Evolutionary conservation across 768 basidiomycete species (phyloP), one percentile per base, ranked within the genome.

Genomic region (Lactarius hengduanensis): DNA sequence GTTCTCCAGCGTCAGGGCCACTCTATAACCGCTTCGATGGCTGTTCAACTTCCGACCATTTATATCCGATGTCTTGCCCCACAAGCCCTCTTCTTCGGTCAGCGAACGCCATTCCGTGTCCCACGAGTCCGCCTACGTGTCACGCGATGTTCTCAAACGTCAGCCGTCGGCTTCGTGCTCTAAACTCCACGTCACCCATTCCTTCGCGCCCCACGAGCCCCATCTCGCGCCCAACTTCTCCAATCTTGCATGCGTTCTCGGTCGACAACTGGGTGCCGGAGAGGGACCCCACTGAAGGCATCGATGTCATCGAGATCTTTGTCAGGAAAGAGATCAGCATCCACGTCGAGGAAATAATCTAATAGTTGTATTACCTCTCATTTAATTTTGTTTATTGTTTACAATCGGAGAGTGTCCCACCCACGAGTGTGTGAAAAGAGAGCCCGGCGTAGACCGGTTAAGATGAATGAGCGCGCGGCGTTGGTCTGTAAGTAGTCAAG

Each of bases 271-370:
- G 57, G 66, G 10, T 32, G 1, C 50, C 57, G 9, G 66, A 63
- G 13, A 54, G 18, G 41, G 66, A 67, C 30, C 66, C 66, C 2
- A 67, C 66, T 18, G 62, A 59, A 34, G 53, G 62, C 3, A 67
- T 67, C 34, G 62, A 63, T 16, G 43, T 59, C 30, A 67, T 67
- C 41, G 62, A 67, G 20, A 67, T 67, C 11, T 28, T 59, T 57
- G 66, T 67, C 53, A 67, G 53, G 53, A 63, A 54, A 18, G 62
- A 63, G 53, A 55, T 59, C 34, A 63, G 50, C 47, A 15, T 63
- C 30, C 15, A 43, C 57, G 5, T 66, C 55, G 65, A 66, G 26
- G 64, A 53, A 32, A 40, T 16, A 2, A 4, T 22, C 13, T 56
- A 28, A 65, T 10, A 38, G 11, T 38, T 13, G 36, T 13, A 38